These are phyloP conservation scores for Nannizziopsis arthrosporioides DNA, from an alignment of 2,329 filamentous ascomycete genomes.

Conservation along the genomic window DNA sequence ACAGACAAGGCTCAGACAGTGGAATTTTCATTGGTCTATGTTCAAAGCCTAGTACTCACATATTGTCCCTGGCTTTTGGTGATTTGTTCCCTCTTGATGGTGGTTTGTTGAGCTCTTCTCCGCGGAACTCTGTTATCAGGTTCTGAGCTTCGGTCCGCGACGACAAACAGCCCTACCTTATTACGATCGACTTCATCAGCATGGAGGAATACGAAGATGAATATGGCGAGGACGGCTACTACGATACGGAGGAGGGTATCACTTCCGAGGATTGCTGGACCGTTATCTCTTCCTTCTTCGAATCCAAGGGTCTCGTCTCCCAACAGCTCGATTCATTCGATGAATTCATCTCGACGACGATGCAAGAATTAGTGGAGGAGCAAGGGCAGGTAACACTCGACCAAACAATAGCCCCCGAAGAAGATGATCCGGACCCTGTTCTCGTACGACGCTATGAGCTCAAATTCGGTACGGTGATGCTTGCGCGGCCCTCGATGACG, in stretches of 20 bases:
- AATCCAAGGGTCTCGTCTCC: slow-evolving; percentile 86
- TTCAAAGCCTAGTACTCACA: background rate
- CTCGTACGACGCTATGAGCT: slow-evolving; percentile 88
- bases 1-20: background rate
- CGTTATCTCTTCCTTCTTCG: slow-evolving; percentile 94
- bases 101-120: slow-evolving; percentile 2
- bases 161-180: background rate
- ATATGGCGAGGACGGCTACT: slow-evolving; percentile 59
- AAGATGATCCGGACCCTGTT: slow-evolving; percentile 61
- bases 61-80: background rate
- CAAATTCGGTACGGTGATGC: slow-evolving; percentile 79
- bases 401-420: slow-evolving; percentile 68
- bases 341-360: slow-evolving; percentile 86
- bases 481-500: slow-evolving; percentile 80
- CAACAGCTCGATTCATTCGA: slow-evolving; percentile 98
- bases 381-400: slow-evolving; percentile 87
- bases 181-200: background rate
- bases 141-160: slow-evolving; percentile 3
- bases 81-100: background rate
- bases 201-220: slow-evolving; percentile 45
- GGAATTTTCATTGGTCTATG: background rate
- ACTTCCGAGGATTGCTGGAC: slow-evolving; percentile 98
- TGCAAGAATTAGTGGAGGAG: slow-evolving; percentile 89
- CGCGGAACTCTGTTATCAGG: background rate
- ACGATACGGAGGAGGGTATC: slow-evolving; percentile 59